phyloP scores from a whole-genome alignment of 805 yeast genomes.

The Saturnispora kantuleensis region DNA sequence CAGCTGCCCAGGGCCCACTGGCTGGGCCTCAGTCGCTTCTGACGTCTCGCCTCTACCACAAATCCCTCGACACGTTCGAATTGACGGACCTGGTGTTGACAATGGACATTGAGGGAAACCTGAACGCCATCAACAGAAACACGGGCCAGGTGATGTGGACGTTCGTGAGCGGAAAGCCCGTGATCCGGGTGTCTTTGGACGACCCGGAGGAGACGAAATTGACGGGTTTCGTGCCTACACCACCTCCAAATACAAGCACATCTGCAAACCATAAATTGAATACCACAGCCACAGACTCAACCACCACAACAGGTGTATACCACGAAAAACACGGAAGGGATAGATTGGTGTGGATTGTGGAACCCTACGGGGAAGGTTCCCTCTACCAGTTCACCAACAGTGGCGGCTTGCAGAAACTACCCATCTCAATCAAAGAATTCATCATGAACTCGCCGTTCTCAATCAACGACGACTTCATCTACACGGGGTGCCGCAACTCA shows the following conservation, averaged over 20 bases:
- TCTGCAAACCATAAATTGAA: neutral
- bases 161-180: slow-evolving; percentile 51
- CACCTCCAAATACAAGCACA: slow-evolving; percentile 1
- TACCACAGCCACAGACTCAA: neutral
- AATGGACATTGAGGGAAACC: slow-evolving; percentile 77
- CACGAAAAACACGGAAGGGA: slow-evolving; percentile 15
- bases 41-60: neutral
- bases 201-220: slow-evolving; percentile 4
- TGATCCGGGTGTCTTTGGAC: slow-evolving; percentile 33
- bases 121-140: slow-evolving; percentile 69
- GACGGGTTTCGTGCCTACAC: neutral
- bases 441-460: slow-evolving; percentile 83
- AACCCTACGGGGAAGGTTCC: slow-evolving; percentile 79
- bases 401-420: slow-evolving; percentile 69
- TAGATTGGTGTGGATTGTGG: slow-evolving; percentile 68
- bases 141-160: slow-evolving; percentile 77
- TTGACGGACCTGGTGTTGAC: slow-evolving; percentile 51
- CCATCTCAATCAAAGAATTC: slow-evolving; percentile 67
- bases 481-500: slow-evolving; percentile 76
- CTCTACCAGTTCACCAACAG: slow-evolving; percentile 70
- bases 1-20: neutral
- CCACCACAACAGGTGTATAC: neutral
- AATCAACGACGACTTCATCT: slow-evolving; percentile 68
- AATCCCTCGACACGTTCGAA: slow-evolving; percentile 19
- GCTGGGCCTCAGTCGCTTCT: neutral